Percentiles rank a stretch among this genome's conserved stretches.
Evolutionary conservation across 208 protist genomes (phyloP).

Genomic region (Trypanosoma scelopori): DNA sequence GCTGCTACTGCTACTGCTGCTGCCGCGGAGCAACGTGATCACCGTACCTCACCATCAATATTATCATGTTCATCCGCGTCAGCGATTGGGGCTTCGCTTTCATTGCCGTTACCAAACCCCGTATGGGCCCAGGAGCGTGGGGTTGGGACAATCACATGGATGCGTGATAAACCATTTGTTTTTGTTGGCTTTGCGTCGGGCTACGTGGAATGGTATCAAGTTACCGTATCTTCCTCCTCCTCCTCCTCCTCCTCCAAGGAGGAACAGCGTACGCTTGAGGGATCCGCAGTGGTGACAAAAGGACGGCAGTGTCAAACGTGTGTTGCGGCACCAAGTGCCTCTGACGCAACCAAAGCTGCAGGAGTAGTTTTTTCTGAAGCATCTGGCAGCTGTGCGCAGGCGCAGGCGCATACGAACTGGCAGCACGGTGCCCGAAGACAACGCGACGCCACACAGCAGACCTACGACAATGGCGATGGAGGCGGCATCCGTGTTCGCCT

Average conservation of each 20-base stretch:
- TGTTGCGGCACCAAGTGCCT: neutral
- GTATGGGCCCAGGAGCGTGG: neutral
- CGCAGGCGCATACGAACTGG: constrained; percentile 8
- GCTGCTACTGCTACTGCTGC: neutral
- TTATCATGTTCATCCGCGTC: neutral
- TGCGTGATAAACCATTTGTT: constrained; percentile 77
- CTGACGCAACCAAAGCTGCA: neutral
- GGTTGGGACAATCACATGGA: constrained; percentile 83
- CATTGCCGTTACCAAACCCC: neutral
- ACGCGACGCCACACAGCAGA: neutral
- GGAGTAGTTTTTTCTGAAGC: neutral
- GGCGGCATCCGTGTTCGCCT: constrained; percentile 40
- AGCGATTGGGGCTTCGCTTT: neutral
- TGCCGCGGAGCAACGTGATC: neutral
- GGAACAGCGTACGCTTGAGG: constrained; percentile 8
- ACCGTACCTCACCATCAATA: neutral
- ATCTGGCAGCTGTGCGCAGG: neutral
- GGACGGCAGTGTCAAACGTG: neutral
- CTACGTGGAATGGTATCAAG: constrained; percentile 74
- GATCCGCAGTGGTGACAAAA: neutral
- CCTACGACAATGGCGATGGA: constrained; percentile 30
- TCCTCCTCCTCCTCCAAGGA: constrained; percentile 22
- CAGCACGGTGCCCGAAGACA: neutral
- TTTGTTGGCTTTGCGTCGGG: constrained; percentile 74
- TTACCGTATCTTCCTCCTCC: constrained; percentile 39